These are phyloP conservation scores for Oryza meyeriana DNA, from an alignment of 176 grass and related monocot genomes.

Conservation along the genomic window DNA sequence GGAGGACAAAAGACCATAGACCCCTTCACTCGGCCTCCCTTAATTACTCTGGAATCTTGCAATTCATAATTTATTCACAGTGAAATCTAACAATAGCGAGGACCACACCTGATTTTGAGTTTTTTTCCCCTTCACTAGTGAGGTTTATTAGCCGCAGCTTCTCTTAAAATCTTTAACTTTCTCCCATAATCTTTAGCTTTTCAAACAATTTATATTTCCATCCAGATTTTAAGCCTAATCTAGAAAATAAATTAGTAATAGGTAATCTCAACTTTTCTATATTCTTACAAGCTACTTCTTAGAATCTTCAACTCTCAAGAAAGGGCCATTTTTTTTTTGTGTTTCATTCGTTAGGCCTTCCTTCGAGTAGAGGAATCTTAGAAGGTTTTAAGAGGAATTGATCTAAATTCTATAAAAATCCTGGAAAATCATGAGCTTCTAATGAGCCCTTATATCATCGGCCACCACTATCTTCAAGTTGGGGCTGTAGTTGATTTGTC, in stretches of 20 bases:
- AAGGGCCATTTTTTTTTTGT: background rate
- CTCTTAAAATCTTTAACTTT: too few species aligned
- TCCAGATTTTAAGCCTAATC: too few species aligned
- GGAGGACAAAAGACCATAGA: background rate
- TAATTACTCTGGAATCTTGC: background rate
- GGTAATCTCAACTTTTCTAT: too few species aligned
- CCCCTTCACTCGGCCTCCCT: background rate
- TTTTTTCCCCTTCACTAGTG: background rate
- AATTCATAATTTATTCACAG: background rate
- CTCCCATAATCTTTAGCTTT: too few species aligned
- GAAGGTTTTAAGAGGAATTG: background rate
- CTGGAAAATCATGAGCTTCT: background rate
- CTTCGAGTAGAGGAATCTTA: too few species aligned
- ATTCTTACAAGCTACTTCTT: too few species aligned
- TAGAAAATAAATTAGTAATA: too few species aligned
- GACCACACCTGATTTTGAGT: constrained; percentile 3
- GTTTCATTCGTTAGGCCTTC: too few species aligned
- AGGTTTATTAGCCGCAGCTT: too few species aligned
- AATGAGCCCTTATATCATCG: background rate
- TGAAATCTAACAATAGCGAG: background rate
- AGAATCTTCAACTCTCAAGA: too few species aligned
- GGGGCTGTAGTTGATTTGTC: background rate
- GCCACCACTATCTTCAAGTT: background rate
- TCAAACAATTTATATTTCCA: too few species aligned
- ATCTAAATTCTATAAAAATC: background rate